Evolutionary conservation across 257 asterid genomes (phyloP).

Genomic region (Ajuga chamaepitys): DNA sequence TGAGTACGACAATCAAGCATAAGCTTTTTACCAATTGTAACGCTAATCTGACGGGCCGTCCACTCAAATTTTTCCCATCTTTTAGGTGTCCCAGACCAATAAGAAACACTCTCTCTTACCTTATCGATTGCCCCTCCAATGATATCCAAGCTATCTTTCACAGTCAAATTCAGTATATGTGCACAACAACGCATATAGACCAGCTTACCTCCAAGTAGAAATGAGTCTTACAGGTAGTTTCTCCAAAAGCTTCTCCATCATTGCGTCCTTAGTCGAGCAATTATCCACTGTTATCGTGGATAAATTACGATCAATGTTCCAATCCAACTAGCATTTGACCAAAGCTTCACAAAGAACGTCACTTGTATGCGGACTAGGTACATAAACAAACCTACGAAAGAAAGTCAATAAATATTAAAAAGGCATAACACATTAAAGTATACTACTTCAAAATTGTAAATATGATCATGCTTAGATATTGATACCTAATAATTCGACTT

Average conservation of each 20-base stretch:
- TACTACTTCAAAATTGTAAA: neutral
- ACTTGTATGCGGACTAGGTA: too few relatives aligned
- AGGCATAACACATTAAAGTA: too few relatives aligned
- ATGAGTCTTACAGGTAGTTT: neutral
- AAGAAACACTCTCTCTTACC: too few relatives aligned
- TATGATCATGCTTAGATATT: too few relatives aligned
- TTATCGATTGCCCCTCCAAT: neutral
- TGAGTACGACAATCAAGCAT: too few relatives aligned
- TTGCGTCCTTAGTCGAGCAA: neutral
- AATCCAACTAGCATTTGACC: neutral
- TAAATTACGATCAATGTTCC: neutral
- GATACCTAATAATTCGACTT: too few relatives aligned
- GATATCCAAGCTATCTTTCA: too few relatives aligned
- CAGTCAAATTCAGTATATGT: neutral
- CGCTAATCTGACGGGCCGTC: neutral
- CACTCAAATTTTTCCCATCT: neutral
- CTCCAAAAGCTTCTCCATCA: too few relatives aligned
- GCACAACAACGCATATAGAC: neutral
- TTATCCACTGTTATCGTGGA: neutral
- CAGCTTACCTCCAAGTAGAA: neutral
- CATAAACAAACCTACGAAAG: neutral
- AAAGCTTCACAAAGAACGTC: too few relatives aligned
- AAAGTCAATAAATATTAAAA: neutral
- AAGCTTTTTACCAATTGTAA: neutral
- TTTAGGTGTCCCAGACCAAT: too few relatives aligned